phyloP scores from a whole-genome alignment of 352 stramenopile species.

The Globisporangium viniferum region DNA sequence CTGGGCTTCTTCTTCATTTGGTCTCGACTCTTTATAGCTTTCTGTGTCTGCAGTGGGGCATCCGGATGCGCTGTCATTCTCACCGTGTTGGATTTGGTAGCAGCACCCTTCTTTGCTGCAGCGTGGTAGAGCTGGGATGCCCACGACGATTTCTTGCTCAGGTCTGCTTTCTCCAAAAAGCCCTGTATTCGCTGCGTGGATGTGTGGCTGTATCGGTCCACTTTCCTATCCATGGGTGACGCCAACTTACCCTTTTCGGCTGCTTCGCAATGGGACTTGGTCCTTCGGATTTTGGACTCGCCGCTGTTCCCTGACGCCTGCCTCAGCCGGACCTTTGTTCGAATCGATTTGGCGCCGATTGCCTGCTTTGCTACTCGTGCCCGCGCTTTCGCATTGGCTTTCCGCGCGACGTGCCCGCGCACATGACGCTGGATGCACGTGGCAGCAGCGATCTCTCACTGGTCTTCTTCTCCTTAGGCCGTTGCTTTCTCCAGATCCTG shows the following conservation, averaged over 20 bases:
- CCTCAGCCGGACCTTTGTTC: not conserved
- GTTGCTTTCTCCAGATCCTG: not conserved
- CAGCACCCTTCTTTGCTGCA: not conserved
- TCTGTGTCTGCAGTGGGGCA: not conserved
- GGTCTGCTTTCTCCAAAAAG: not conserved
- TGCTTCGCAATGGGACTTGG: constrained; percentile 3
- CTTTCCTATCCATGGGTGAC: not conserved
- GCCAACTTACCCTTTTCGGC: not conserved
- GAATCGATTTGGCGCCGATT: not conserved
- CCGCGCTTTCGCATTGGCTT: constrained; percentile 2
- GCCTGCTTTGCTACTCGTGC: not conserved
- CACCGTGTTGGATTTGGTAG: not conserved
- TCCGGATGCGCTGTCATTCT: not conserved
- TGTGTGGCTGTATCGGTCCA: not conserved
- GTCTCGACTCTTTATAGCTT: not conserved
- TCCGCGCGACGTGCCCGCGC: constrained; percentile 9
- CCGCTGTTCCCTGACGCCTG: not conserved
- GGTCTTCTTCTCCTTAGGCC: not conserved
- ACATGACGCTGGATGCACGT: constrained; percentile 30
- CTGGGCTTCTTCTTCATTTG: constrained; percentile 6
- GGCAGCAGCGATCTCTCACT: constrained; percentile 15
- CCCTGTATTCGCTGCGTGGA: not conserved
- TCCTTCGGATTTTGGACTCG: not conserved
- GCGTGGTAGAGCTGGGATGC: not conserved
- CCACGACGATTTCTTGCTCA: not conserved